Evolutionary conservation across 495 filamentous ascomycete genomes (phyloP).

Genomic region (Penicillium fimorum): DNA sequence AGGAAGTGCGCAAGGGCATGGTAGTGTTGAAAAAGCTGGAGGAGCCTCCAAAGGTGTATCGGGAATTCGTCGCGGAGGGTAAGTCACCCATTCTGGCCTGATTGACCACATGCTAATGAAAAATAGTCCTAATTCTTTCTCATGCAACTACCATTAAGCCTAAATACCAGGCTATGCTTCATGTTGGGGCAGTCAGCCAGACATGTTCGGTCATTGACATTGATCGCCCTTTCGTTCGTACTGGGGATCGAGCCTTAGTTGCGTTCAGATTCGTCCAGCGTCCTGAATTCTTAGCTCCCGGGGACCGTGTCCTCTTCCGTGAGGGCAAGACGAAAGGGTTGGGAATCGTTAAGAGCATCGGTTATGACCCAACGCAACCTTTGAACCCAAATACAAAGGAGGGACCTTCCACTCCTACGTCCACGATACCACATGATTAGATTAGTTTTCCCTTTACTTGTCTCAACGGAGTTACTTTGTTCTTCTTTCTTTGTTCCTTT

Average conservation of each 20-base stretch:
- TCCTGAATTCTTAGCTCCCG: constrained; percentile 88
- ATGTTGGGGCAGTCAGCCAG: constrained; percentile 92
- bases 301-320: constrained; percentile 87
- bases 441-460: not conserved
- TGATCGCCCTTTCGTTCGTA: constrained; percentile 91
- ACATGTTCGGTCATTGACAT: constrained; percentile 98
- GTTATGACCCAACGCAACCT: constrained; percentile 71
- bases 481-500: not conserved
- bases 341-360: constrained; percentile 88
- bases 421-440: constrained; percentile 11
- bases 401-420: constrained; percentile 2
- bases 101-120: constrained; percentile 15
- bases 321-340: constrained; percentile 95
- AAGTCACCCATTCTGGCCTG: constrained; percentile 16
- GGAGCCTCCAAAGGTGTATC: constrained; percentile 71
- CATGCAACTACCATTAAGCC: constrained; percentile 99
- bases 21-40: constrained; percentile 87
- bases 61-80: constrained; percentile 94
- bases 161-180: constrained; percentile 97
- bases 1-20: constrained; percentile 98
- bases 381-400: constrained; percentile 39
- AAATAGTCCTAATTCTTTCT: constrained; percentile 80
- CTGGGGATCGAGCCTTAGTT: constrained; percentile 86
- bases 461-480: not conserved
- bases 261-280: constrained; percentile 94